Evolutionary conservation across 345 rosid species (phyloP).

Genomic region (Angophora floribunda): DNA sequence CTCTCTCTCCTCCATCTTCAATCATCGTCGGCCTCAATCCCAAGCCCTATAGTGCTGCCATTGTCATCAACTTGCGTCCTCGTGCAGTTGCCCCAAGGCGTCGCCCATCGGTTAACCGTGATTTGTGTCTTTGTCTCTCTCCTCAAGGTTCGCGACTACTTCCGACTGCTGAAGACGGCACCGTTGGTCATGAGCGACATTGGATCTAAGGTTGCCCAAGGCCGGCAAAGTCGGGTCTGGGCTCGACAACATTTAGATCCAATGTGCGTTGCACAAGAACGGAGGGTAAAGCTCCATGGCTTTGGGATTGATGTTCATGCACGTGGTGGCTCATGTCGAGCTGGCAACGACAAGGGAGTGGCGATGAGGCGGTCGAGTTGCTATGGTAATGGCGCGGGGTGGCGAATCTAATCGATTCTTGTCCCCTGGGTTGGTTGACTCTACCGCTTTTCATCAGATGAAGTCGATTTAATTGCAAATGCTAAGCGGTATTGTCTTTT

Average conservation of each 20-base stretch:
- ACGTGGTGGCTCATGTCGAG: neutral
- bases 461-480: neutral
- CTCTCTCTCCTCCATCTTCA: neutral
- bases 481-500: neutral
- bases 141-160: neutral
- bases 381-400: neutral
- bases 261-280: neutral
- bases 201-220: neutral
- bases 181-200: neutral
- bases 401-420: no score
- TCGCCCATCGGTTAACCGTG: neutral
- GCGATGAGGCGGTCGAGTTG: neutral
- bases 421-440: neutral
- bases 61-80: neutral
- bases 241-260: neutral
- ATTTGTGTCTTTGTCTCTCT: neutral
- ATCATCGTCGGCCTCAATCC: neutral
- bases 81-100: neutral
- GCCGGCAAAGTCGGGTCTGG: neutral
- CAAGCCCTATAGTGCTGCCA: neutral
- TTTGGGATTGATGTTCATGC: neutral
- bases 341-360: neutral
- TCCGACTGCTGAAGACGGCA: neutral
- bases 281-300: neutral
- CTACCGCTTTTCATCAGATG: neutral